Evolutionary conservation across 1,284 basidiomycete genomes (phyloP), one percentile per base, ranked within the genome.

Genomic region (Irpex lacteus): DNA sequence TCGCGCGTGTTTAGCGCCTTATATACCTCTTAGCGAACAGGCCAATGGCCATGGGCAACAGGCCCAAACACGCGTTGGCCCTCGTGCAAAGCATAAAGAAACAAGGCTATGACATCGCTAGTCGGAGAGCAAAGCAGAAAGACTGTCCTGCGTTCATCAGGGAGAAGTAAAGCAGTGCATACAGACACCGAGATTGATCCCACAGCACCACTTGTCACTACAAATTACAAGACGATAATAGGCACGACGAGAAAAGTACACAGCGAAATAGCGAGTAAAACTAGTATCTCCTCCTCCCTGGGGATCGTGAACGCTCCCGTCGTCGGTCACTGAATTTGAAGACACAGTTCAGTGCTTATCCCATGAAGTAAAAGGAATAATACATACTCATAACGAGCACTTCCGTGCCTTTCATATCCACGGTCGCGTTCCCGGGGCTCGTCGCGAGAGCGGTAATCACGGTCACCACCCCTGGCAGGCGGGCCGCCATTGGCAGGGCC

Each of bases 301-400:
- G 91, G 66, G 91, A 92, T 73, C 91, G 84, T 67, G 91, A 93
- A 67, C 91, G 89, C 71, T 92, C 91, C 70, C 91, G 80, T 57
- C 72, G 68, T 58, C 74, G 66, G 53, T 73, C 72, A 64, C 72
- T 73, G 59, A 63, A 59, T 61, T 6, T 34, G 32, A 34, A 37
- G 37, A 61, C 50, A 71, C 63, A 50, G 50, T 18, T 52, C 5
- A 15, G n/a, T 26, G 13, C 7, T 59, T 55, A 59, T 53, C 36
- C 61, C 55, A 50, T 52, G 57, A 58, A 53, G 36, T 60, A 52
- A 57, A 44, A 60, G 60, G 44, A 50, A 50, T 66, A 66, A 40
- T 54, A 85, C 90, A 81, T 72, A 92, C 90, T 93, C 91, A 71
- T 91, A 90, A 66, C 90, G 87, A 59, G 86, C 82, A 66, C 82